Conservation (phyloP, 441 rosid species). For the Populus hybrid region DNA sequence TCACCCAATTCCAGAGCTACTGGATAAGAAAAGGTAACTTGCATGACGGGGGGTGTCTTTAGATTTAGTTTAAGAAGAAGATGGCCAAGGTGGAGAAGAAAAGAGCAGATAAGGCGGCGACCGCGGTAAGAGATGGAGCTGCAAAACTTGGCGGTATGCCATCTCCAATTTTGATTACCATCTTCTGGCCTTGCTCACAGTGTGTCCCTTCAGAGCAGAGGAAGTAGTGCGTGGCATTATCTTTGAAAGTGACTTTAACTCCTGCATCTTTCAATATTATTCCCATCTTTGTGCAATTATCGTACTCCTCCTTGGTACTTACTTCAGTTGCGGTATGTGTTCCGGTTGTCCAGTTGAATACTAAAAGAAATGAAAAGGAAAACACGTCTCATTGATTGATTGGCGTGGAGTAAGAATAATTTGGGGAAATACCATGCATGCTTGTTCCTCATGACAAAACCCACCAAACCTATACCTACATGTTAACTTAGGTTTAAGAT, state of each 20-base stretch:
- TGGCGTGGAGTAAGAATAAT: neutral
- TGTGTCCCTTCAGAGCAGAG: conserved; percentile 13
- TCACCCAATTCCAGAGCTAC: too few relatives aligned
- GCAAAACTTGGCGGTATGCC: too few relatives aligned
- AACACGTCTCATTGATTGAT: neutral
- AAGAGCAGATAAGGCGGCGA: too few relatives aligned
- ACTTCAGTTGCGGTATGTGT: neutral
- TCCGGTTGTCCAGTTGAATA: neutral
- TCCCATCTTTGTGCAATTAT: neutral
- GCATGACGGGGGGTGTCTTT: too few relatives aligned
- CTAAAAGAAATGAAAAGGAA: neutral
- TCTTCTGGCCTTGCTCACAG: conserved; percentile 22
- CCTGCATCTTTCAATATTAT: neutral
- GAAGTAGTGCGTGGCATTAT: neutral
- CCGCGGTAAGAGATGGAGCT: too few relatives aligned
- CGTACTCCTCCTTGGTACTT: neutral
- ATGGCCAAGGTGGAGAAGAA: too few relatives aligned
- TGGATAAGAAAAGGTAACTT: too few relatives aligned
- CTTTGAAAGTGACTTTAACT: neutral
- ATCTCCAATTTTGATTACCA: neutral
- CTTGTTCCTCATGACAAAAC: too few relatives aligned
- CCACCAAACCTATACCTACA: too few relatives aligned
- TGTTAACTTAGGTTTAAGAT: neutral
- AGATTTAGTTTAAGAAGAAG: too few relatives aligned
- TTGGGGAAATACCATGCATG: neutral